Percentiles rank a stretch among this genome's conserved stretches.
Conservation (phyloP, 441 rosid species). For the Corymbia calophylla region DNA sequence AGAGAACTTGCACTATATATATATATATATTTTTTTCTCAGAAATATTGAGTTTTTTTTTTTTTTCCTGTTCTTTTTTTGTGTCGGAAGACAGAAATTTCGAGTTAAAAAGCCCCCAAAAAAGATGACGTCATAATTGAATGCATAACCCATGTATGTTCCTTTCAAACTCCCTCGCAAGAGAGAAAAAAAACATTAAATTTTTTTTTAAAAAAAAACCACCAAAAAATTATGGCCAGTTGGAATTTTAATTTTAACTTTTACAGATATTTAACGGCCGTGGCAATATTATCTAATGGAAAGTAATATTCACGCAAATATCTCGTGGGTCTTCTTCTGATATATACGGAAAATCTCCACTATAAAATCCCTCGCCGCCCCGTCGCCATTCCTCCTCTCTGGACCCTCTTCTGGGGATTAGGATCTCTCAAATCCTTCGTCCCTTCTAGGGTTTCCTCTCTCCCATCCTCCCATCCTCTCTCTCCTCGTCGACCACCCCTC, state of each 20-base stretch:
- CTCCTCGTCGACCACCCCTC: neutral
- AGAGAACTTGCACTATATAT: neutral
- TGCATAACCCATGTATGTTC: neutral
- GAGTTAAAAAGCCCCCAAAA: neutral
- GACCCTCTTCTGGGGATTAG: neutral
- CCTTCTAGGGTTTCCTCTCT: neutral
- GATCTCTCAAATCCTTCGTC: neutral
- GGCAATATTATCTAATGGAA: neutral
- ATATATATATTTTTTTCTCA: neutral
- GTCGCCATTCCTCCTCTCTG: neutral
- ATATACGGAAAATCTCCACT: neutral
- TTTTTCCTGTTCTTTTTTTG: neutral
- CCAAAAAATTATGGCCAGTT: neutral
- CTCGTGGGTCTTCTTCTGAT: neutral
- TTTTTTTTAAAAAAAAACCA: neutral
- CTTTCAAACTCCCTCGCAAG: neutral
- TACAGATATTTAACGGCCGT: neutral
- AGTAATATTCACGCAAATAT: neutral
- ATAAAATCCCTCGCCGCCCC: neutral
- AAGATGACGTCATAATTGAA: neutral
- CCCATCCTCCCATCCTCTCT: neutral
- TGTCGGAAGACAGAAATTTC: neutral
- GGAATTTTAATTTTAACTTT: neutral
- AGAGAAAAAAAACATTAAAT: neutral
- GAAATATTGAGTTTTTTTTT: neutral